phyloP scores from a whole-genome alignment of 2,329 filamentous ascomycete genomes.

The Pseudopyrenochaeta lycopersici region DNA sequence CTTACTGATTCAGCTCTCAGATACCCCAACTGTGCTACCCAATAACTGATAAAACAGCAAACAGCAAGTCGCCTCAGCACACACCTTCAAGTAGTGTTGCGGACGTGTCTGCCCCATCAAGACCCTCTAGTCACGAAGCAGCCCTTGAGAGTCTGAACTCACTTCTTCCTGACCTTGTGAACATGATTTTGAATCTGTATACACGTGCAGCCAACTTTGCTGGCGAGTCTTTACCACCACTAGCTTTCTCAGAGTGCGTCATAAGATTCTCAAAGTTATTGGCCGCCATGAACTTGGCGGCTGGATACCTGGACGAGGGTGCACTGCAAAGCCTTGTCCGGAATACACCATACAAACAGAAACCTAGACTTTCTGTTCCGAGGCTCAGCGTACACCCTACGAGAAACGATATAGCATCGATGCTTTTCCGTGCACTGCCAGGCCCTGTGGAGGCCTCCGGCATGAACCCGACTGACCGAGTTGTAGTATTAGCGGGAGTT shows the following conservation, averaged over 20 bases:
- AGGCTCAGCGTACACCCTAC: slow-evolving; percentile 46
- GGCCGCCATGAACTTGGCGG: slow-evolving; percentile 70
- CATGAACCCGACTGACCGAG: slow-evolving; percentile 77
- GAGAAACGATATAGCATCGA: slow-evolving; percentile 48
- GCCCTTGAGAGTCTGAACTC: slow-evolving; percentile 60
- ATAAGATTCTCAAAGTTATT: slow-evolving; percentile 78
- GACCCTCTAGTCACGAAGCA: slow-evolving; percentile 52
- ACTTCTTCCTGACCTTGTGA: slow-evolving; percentile 76
- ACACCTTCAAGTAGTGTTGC: slow-evolving; percentile 50
- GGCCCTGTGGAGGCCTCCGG: slow-evolving; percentile 64
- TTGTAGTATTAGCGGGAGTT: slow-evolving; percentile 84
- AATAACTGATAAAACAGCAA: slow-evolving; percentile 57
- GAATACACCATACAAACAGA: slow-evolving; percentile 57
- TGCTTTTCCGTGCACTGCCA: slow-evolving; percentile 58
- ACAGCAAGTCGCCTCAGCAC: slow-evolving; percentile 53
- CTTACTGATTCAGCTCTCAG: slow-evolving; percentile 39
- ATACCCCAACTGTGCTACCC: slow-evolving; percentile 65
- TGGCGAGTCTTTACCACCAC: slow-evolving; percentile 73
- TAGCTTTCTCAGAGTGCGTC: slow-evolving; percentile 76
- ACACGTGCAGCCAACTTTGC: slow-evolving; percentile 69
- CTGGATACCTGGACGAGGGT: slow-evolving; percentile 68
- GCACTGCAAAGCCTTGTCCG: slow-evolving; percentile 60
- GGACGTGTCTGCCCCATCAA: slow-evolving; percentile 51
- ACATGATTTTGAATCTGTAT: slow-evolving; percentile 78
- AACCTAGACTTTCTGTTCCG: slow-evolving; percentile 44